Base-by-base conservation (phyloP, 495 filamentous ascomycete genomes). In the Trypethelium eluteriae region DNA sequence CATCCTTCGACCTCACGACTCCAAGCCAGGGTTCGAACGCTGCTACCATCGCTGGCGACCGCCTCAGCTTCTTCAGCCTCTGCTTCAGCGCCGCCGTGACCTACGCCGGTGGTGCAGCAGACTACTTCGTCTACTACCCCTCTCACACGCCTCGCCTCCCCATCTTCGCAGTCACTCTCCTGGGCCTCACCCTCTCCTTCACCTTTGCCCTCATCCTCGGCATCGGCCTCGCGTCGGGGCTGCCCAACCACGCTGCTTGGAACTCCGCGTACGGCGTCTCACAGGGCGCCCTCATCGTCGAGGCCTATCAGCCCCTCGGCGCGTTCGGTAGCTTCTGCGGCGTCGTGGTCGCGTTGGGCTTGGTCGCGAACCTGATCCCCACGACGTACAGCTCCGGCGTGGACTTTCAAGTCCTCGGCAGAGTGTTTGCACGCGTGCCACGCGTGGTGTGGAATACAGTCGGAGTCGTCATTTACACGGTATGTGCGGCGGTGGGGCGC, bases 261-360 rank as follows among this genome's bases (percentile, higher is more conserved):
- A 69, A 74, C 1, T 76, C 70, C 3, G 85, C 87, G 11, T 87
- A 86, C 65, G 79, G 78, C 14, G 76, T 79, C 16, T 86, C 81
- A 0, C 82, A 85, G 2, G 89, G 88, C 3, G 85, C 86, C 3
- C 81, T 93, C 1, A 83, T 92, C 14, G 85, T 89, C 7, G 83
- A 86, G 70, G 88, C 82, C 25, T 89, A 83, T 71, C 77, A 75
- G 2, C 82, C 85, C 0, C 79, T 91, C 0, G 82, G 84, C 47
- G 77, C 76, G 0, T 93, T 93, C 68, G 89, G 89, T 50, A 86
- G 86, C 69, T 88, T 91, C 79, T 88, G 86, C 73, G 81, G 83
- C 25, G 87, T 91, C 0, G 73, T 93, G n/a, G 78, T 88, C 7
- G 86, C 88, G 0, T 77, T 93, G 1, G 87, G 89, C 1, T 78